A percentile compares a stretch with the other conserved stretches of the same genome.
These are phyloP conservation scores for Yarrowia divulgata DNA, from an alignment of 805 yeast genomes.

Conservation along the genomic window DNA sequence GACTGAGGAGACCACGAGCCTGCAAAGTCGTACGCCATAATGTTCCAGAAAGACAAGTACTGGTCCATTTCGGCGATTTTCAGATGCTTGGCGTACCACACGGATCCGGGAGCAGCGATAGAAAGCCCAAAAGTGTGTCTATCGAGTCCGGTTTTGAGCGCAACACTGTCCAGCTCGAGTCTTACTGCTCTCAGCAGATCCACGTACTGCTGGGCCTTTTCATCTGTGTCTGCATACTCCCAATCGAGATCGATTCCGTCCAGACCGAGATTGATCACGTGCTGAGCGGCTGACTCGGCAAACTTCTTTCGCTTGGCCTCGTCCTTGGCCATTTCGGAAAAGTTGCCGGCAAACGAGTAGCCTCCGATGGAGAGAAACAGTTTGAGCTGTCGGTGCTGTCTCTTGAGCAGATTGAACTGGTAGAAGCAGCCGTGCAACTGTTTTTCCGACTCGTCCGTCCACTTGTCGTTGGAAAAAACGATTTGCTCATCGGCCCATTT, in stretches of 20 bases:
- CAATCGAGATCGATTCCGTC: constrained; percentile 96
- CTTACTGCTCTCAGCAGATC: constrained; percentile 56
- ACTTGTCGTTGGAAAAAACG: constrained; percentile 18
- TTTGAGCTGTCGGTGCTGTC: constrained; percentile 55
- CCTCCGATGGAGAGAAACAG: constrained; percentile 87
- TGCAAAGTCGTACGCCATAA: constrained; percentile 90
- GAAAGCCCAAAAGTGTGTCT: constrained; percentile 58
- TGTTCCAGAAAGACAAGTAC: constrained; percentile 73
- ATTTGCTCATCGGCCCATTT: constrained; percentile 63
- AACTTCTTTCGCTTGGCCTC: constrained; percentile 55
- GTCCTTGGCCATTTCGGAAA: constrained; percentile 57
- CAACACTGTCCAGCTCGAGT: constrained; percentile 53
- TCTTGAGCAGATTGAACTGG: constrained; percentile 59
- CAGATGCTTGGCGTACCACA: constrained; percentile 55
- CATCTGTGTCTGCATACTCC: constrained; percentile 75
- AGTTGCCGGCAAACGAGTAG: constrained; percentile 60
- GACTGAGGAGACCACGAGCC: constrained; percentile 75
- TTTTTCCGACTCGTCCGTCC: constrained; percentile 29
- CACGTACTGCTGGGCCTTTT: constrained; percentile 58
- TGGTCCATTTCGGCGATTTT: constrained; percentile 63
- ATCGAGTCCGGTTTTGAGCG: constrained; percentile 46
- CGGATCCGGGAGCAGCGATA: constrained; percentile 78
- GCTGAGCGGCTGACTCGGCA: constrained; percentile 56
- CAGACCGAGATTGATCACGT: constrained; percentile 65
- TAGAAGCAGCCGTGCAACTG: constrained; percentile 57